A percentile compares a stretch with the other conserved stretches of the same genome.
Evolutionary conservation across 352 stramenopile species (phyloP).

Genomic region (Pseudoperonospora humuli): DNA sequence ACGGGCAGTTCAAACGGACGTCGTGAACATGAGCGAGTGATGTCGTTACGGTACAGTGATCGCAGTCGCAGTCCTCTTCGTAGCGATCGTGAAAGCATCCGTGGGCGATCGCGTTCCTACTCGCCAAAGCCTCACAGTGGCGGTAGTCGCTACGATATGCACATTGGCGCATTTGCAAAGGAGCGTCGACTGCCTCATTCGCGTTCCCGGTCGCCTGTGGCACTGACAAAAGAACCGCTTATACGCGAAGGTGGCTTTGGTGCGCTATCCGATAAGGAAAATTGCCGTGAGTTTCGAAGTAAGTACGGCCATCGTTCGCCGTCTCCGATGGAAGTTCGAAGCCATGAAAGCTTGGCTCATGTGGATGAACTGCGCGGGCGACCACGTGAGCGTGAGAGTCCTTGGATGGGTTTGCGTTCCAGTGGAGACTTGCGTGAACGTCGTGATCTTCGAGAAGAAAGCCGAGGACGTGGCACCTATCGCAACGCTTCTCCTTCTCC

Average conservation of each 20-base stretch:
- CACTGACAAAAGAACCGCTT: conserved; percentile 14
- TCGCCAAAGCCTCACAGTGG: conserved; percentile 16
- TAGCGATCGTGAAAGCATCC: conserved; percentile 18
- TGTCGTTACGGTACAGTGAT: conserved; percentile 21
- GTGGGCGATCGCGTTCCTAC: conserved; percentile 23
- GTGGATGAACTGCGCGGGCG: conserved; percentile 26
- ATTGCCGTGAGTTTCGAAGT: conserved; percentile 19
- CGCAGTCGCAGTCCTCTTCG: conserved; percentile 20
- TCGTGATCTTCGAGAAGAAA: conserved; percentile 13
- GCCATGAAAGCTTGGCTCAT: conserved; percentile 7
- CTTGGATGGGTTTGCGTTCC: conserved; percentile 15
- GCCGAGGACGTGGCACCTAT: conserved; percentile 6
- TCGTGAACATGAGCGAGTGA: conserved; percentile 15
- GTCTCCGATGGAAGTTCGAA: conserved; percentile 16
- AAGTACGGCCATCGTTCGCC: conserved; percentile 15
- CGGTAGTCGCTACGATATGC: conserved; percentile 8
- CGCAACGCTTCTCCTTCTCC: conserved; percentile 11
- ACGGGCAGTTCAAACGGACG: conserved; percentile 14
- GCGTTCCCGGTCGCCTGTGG: conserved; percentile 28
- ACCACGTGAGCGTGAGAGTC: conserved; percentile 21
- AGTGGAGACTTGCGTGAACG: conserved; percentile 12
- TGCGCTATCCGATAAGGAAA: conserved; percentile 20
- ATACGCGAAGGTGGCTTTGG: conserved; percentile 12
- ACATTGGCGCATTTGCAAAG: conserved; percentile 7
- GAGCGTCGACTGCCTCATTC: conserved; percentile 14